These are phyloP conservation scores for Ophiocordyceps polyrhachis-furcata DNA, from an alignment of 2,329 filamentous ascomycete genomes.

Conservation along the genomic window DNA sequence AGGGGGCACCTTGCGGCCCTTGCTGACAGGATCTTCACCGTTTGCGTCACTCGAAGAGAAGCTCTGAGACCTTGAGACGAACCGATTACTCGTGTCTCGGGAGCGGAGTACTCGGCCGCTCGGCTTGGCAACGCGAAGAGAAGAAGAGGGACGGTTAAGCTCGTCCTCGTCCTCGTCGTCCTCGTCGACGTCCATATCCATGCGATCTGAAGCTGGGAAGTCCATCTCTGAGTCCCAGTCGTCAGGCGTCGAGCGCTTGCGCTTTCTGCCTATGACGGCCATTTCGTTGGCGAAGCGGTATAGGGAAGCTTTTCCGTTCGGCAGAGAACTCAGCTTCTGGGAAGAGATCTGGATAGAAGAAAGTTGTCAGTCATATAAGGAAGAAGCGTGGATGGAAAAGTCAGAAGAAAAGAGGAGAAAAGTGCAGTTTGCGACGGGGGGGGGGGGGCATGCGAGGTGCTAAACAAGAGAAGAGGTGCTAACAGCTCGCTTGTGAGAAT, in stretches of 20 bases:
- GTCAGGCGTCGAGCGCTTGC: constrained; percentile 11
- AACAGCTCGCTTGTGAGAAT: too few species aligned
- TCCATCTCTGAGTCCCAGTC: constrained; percentile 11
- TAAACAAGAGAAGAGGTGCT: neutral
- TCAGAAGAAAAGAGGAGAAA: neutral
- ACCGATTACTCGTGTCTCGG: constrained; percentile 7
- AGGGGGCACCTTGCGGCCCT: neutral
- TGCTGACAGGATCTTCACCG: constrained; percentile 5
- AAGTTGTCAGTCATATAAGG: constrained; percentile 4
- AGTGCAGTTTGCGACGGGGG: neutral
- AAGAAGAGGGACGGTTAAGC: neutral
- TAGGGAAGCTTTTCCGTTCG: constrained; percentile 15
- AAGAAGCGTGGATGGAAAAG: neutral
- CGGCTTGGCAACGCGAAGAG: neutral
- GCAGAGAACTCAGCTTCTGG: constrained; percentile 11
- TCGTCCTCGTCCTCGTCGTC: constrained; percentile 7
- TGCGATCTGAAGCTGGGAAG: constrained; percentile 8
- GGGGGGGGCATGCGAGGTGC: neutral
- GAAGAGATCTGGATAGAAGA: constrained; percentile 10
- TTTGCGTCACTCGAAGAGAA: constrained; percentile 4
- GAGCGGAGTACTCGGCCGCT: constrained; percentile 8
- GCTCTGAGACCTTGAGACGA: neutral
- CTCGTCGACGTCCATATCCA: constrained; percentile 11
- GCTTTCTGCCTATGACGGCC: constrained; percentile 9
- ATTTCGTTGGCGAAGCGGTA: constrained; percentile 5